Evolutionary conservation across 2,329 filamentous ascomycete genomes (phyloP), one percentile per base, ranked within the genome.

Genomic region (Alternaria rosae): DNA sequence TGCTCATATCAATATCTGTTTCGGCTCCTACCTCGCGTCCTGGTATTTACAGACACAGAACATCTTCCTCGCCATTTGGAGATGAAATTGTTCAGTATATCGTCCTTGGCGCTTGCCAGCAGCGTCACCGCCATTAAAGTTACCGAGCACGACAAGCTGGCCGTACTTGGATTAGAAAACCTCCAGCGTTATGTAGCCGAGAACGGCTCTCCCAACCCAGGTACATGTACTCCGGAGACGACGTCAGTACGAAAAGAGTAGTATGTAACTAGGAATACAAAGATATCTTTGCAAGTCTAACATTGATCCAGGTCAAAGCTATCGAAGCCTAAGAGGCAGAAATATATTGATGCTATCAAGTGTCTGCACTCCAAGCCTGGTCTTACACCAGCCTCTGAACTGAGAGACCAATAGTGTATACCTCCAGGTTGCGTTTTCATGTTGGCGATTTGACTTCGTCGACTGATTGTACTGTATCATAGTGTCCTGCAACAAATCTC

Each of bases 271-370:
- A 35, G 13, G 7, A n/a, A 15, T 7, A 1, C 7, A 4, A 35
- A 9, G 13, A 15, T 0, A 4, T 35, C 7, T 4, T 15, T n/a
- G 13, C 7, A 9, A n/a, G 1, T n/a, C 4, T 35, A n/a, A 35
- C 13, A 35, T 1, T 1, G 9, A 15, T 25, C 23, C 6, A 25
- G 35, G 74, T 65, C 67, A 21, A 58, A 28, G 4, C 65, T 77
- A 7, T 53, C 57, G 0, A 47, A 58, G 9, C 26, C 42, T 1
- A 70, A 76, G 57, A 73, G 65, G 63, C 62, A 67, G 25, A 58
- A 68, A n/a, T 78, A 77, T 51, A 75, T 76, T 25, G 44, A 65
- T 1, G 75, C 76, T 13, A 72, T 79, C 7, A 65, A 75, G 51
- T 79, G 76, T 58, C 47, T 78, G 3, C 57, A 60, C 9, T 70